phyloP scores from a whole-genome alignment of 768 basidiomycete species.

The Psilocybe tampanensis region DNA sequence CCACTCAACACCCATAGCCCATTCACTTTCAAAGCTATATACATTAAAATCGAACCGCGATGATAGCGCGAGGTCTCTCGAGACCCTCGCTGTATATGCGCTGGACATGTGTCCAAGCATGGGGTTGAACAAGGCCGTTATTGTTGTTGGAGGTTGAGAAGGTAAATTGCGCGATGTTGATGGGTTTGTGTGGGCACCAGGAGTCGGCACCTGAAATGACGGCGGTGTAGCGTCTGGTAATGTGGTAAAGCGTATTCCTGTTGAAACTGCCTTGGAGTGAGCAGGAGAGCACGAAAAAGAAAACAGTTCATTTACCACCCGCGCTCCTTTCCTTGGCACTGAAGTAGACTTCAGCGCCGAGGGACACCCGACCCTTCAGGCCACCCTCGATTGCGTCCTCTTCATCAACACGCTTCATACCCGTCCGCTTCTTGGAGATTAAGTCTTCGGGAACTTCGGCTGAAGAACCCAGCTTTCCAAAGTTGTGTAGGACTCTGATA shows the following conservation, averaged over 20 bases:
- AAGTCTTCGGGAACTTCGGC: slow-evolving; percentile 36
- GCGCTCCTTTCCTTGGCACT: slow-evolving; percentile 92
- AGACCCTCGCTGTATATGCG: slow-evolving; percentile 89
- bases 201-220: slow-evolving; percentile 53
- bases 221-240: slow-evolving; percentile 77
- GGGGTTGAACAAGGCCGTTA: slow-evolving; percentile 94
- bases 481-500: slow-evolving; percentile 86
- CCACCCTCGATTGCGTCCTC: slow-evolving; percentile 94
- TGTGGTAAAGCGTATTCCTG: slow-evolving; percentile 93
- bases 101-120: slow-evolving; percentile 93
- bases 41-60: slow-evolving; percentile 96
- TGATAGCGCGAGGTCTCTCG: slow-evolving; percentile 81
- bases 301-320: slow-evolving; percentile 62
- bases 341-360: slow-evolving; percentile 92
- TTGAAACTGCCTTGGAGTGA: slow-evolving; percentile 63
- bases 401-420: slow-evolving; percentile 85
- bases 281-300: background rate
- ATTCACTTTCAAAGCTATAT: slow-evolving; percentile 96
- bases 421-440: slow-evolving; percentile 14
- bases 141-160: slow-evolving; percentile 89
- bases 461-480: slow-evolving; percentile 64
- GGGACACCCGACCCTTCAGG: slow-evolving; percentile 85
- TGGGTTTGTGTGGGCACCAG: slow-evolving; percentile 38
- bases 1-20: slow-evolving; percentile 96
- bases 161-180: slow-evolving; percentile 38